phyloP scores from a whole-genome alignment of 306 rosid genomes.

The Cicer judaicum region DNA sequence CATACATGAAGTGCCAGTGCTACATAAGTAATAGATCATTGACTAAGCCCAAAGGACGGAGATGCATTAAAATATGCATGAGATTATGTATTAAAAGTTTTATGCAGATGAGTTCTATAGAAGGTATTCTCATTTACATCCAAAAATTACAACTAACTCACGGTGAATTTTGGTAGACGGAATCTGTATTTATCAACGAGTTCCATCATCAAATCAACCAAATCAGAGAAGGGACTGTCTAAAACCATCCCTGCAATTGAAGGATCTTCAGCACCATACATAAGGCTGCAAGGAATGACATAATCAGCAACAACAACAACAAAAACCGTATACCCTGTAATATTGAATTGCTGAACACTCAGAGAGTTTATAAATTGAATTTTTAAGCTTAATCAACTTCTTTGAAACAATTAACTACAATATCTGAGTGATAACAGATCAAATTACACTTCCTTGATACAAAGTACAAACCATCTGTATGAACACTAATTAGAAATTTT shows the following conservation, averaged over 20 bases:
- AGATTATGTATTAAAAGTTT: slow-evolving; percentile 1
- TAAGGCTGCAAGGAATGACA: slow-evolving; percentile 69
- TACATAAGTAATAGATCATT: not conserved
- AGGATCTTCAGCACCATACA: slow-evolving; percentile 98
- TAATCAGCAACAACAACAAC: slow-evolving; percentile 49
- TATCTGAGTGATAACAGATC: no score
- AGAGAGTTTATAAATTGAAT: slow-evolving; percentile 17
- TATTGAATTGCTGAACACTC: not conserved
- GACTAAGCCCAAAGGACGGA: not conserved
- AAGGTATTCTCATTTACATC: slow-evolving; percentile 9
- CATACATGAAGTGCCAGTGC: no score
- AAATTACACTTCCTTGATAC: no score
- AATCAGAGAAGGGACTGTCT: slow-evolving; percentile 94
- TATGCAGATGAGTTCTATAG: not conserved
- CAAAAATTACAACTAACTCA: slow-evolving; percentile 51
- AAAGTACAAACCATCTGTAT: no score
- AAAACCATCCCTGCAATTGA: slow-evolving; percentile 97
- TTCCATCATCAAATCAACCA: slow-evolving; percentile 99
- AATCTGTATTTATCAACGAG: slow-evolving; percentile 83
- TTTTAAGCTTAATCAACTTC: not conserved
- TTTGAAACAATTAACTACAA: no score
- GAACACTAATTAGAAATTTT: not conserved
- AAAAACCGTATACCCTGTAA: slow-evolving; percentile 25
- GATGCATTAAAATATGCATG: slow-evolving; percentile 30
- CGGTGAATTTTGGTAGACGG: slow-evolving; percentile 93